Evolutionary conservation across 2,329 filamentous ascomycete species (phyloP), one percentile per base, ranked within the genome.

Genomic region (Hypoxylon sp.): DNA sequence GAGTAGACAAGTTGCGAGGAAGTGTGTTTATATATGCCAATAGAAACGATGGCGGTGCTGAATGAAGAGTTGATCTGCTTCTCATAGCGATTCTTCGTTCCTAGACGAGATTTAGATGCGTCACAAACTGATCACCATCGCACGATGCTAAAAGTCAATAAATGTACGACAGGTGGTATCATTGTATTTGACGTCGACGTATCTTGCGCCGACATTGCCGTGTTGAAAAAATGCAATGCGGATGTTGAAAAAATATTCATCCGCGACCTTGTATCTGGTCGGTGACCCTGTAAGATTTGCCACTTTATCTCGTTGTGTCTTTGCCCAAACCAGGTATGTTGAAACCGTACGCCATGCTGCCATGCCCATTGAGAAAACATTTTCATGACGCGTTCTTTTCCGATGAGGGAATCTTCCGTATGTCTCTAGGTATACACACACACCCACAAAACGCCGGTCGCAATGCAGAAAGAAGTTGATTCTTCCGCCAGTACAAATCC

Each of bases 391-490:
- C 46, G 13, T 5, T 33, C n/a, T 63, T 70, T 66, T 73, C 71
- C 72, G 70, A 72, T 73, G 72, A 73, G 70, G 72, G 70, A 73
- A 73, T 69, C 68, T 41, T 21, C 38, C 11, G 43, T 64, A 69
- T 70, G 69, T 72, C 67, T 73, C 66, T 71, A 69, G 63, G 66
- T 64, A 41, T 41, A 41, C 58, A 7, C 7, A 64, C 67, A 61
- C 68, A 68, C 67, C 67, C 60, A 69, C 68, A 68, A 35, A 73
- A 72, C 72, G 72, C 72, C 72, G 62, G 57, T 71, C 68, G 71
- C 72, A 72, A 73, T 73, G 72, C 72, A 71, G 70, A 70, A 73
- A 73, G 72, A 73, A 73, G 72, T 73, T 73, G 72, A 73, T 73
- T 73, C 72, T 73, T 65, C 72, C 72, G 72, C 71, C 70, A 58